Evolutionary conservation across 2,329 filamentous ascomycete species (phyloP).

Genomic region (Neonectria hederae): DNA sequence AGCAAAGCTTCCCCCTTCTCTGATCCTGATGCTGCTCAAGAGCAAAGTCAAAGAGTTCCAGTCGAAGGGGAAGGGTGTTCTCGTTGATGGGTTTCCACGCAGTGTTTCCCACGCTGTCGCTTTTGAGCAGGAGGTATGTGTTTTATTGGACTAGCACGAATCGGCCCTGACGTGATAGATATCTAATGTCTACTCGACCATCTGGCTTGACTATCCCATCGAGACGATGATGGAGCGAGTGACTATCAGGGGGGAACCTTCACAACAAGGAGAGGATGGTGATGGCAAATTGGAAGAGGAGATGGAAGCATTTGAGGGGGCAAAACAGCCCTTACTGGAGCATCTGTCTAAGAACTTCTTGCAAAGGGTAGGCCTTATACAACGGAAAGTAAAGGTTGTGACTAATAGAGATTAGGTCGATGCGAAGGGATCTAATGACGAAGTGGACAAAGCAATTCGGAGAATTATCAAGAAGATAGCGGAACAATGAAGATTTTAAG

Average conservation of each 20-base stretch:
- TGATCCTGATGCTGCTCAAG: slow-evolving; percentile 22
- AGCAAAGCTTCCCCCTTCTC: slow-evolving; percentile 7
- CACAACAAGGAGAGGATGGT: not conserved
- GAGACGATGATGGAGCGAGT: slow-evolving; percentile 7
- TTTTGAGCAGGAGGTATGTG: slow-evolving; percentile 25
- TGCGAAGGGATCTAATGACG: not conserved
- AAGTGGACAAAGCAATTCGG: not conserved
- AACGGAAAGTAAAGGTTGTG: not conserved
- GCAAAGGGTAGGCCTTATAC: not conserved
- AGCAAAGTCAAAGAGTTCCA: slow-evolving; percentile 15
- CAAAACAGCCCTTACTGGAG: slow-evolving; percentile 11
- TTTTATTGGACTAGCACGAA: too few relatives aligned
- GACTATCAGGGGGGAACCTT: not conserved
- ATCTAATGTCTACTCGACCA: slow-evolving; percentile 17
- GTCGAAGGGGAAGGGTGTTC: slow-evolving; percentile 14
- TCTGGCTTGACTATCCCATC: slow-evolving; percentile 4
- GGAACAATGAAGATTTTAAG: not conserved
- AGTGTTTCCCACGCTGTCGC: slow-evolving; percentile 14
- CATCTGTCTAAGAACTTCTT: slow-evolving; percentile 19
- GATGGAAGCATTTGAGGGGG: not conserved
- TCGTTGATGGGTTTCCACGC: slow-evolving; percentile 21
- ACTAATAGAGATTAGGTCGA: not conserved
- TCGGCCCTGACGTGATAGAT: not conserved
- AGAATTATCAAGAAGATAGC: slow-evolving; percentile 3
- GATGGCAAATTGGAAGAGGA: not conserved